phyloP scores from a whole-genome alignment of 495 filamentous ascomycete genomes.

The Daldinia bambusicola region DNA sequence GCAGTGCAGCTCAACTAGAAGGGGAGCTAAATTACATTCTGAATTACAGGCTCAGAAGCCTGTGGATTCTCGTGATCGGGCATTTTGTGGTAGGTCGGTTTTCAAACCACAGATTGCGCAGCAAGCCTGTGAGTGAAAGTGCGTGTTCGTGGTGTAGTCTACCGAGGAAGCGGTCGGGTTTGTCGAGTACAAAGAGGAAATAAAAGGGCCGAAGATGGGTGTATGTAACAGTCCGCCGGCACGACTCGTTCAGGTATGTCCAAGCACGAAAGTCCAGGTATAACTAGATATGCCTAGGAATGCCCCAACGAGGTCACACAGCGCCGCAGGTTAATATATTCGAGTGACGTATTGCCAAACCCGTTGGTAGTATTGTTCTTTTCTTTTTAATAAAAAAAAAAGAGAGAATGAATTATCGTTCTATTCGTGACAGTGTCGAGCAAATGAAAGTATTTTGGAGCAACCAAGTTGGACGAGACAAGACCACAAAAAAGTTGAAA shows the following conservation, averaged over 20 bases:
- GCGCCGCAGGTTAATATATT: slow-evolving; percentile 41
- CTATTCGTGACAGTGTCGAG: slow-evolving; percentile 23
- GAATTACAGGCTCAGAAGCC: slow-evolving; percentile 45
- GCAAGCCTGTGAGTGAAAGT: slow-evolving; percentile 37
- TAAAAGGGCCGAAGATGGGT: slow-evolving; percentile 48
- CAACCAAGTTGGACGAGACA: slow-evolving; percentile 7
- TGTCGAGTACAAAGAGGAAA: slow-evolving; percentile 43
- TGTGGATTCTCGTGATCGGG: slow-evolving; percentile 49
- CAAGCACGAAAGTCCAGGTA: background rate
- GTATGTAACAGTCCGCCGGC: slow-evolving; percentile 40
- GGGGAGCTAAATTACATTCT: slow-evolving; percentile 46
- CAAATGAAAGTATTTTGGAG: slow-evolving; percentile 29
- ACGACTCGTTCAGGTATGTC: slow-evolving; percentile 28
- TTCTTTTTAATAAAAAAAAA: background rate
- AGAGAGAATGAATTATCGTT: slow-evolving; percentile 23
- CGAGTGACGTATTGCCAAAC: slow-evolving; percentile 33
- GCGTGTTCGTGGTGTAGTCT: slow-evolving; percentile 37
- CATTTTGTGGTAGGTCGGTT: slow-evolving; percentile 45
- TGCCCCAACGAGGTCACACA: slow-evolving; percentile 33
- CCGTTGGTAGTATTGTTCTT: slow-evolving; percentile 20
- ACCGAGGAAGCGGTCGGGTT: slow-evolving; percentile 40
- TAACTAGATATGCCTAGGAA: background rate
- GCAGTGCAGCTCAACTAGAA: slow-evolving; percentile 1
- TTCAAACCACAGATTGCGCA: slow-evolving; percentile 42
- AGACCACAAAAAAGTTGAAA: background rate